Percentiles rank a stretch among this genome's conserved stretches.
These are phyloP conservation scores for Lignosus rhinocerotis DNA, from an alignment of 1,284 basidiomycete species.

Conservation along the genomic window DNA sequence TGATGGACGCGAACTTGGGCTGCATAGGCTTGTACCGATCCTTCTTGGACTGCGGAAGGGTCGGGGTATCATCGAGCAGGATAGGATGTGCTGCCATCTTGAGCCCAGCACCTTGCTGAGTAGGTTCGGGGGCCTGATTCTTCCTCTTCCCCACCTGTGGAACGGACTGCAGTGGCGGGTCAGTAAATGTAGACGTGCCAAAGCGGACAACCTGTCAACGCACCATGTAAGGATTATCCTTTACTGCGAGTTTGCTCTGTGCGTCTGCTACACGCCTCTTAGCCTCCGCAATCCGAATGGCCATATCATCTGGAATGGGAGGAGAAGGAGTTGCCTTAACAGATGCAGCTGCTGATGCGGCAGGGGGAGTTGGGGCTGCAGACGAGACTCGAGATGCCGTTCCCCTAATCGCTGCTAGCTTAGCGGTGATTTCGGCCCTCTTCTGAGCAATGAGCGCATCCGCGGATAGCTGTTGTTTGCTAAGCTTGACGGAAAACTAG, in stretches of 20 bases:
- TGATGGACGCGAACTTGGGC: constrained; percentile 94
- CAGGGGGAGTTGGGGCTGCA: constrained; percentile 22
- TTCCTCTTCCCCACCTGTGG: constrained; percentile 57
- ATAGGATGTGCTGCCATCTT: constrained; percentile 91
- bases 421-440: constrained; percentile 82
- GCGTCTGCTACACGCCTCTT: constrained; percentile 78
- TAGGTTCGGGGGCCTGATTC: constrained; percentile 49
- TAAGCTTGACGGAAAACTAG: background rate
- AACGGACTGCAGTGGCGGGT: constrained; percentile 39
- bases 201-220: constrained; percentile 23
- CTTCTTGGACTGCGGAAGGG: constrained; percentile 74
- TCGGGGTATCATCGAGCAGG: constrained; percentile 63
- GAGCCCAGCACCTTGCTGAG: constrained; percentile 78
- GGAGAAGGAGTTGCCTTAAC: constrained; percentile 38
- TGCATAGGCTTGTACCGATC: constrained; percentile 96
- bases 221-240: constrained; percentile 85
- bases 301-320: constrained; percentile 61
- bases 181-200: background rate
- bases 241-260: constrained; percentile 68
- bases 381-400: constrained; percentile 35
- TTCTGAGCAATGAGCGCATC: constrained; percentile 76
- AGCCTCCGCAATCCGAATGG: constrained; percentile 74
- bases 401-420: constrained; percentile 76
- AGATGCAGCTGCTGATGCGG: constrained; percentile 32
- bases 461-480: constrained; percentile 40